These are phyloP conservation scores for Trichophyton mentagrophytes DNA, from an alignment of 2,329 filamentous ascomycete species.

Conservation along the genomic window DNA sequence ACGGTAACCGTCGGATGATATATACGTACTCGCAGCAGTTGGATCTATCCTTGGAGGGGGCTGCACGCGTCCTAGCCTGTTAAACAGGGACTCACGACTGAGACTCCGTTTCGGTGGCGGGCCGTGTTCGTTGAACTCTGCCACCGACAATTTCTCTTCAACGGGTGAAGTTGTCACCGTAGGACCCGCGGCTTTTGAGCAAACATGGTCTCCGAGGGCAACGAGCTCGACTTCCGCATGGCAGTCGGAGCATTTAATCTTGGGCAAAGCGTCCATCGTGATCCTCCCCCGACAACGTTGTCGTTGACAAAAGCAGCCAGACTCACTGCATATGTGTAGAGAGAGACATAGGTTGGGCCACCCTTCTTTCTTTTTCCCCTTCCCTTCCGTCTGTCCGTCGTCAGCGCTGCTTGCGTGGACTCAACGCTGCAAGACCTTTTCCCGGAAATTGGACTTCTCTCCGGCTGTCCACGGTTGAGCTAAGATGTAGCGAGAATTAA, in stretches of 20 bases:
- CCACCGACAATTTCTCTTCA: background rate
- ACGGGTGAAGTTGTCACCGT: background rate
- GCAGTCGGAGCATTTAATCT: constrained; percentile 79
- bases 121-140: constrained; percentile 1
- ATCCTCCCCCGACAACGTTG: background rate
- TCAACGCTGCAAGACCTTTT: background rate
- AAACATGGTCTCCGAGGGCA: constrained; percentile 74
- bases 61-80: constrained; percentile 34
- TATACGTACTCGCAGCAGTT: constrained; percentile 43
- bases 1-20: background rate
- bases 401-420: background rate
- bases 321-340: background rate
- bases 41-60: constrained; percentile 46
- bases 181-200: constrained; percentile 27
- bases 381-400: background rate
- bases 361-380: background rate
- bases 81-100: constrained; percentile 4
- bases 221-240: constrained; percentile 67
- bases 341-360: background rate
- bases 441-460: background rate
- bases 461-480: background rate
- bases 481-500: background rate
- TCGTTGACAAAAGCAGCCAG: background rate
- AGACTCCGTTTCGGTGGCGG: constrained; percentile 7
- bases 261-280: constrained; percentile 51